Conservation (phyloP, 345 rosid genomes). For the Theobroma cacao region DNA sequence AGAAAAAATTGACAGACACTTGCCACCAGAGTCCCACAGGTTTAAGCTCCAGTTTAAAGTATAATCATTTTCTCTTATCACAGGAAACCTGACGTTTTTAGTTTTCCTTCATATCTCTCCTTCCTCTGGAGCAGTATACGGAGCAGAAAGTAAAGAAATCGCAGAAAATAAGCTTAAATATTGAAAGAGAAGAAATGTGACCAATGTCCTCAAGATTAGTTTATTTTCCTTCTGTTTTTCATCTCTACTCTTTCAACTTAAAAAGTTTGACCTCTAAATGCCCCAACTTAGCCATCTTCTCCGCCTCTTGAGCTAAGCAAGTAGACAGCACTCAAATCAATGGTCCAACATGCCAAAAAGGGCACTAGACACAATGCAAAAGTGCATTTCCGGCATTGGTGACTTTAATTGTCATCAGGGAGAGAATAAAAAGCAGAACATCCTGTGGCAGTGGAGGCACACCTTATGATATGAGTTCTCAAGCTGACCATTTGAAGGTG, state of each 20-base stretch:
- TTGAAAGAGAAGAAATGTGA: not conserved
- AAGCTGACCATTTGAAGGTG: constrained; percentile 59
- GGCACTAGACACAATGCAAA: not conserved
- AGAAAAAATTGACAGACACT: not conserved
- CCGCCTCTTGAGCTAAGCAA: not conserved
- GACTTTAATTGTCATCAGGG: not conserved
- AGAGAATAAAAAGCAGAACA: not conserved
- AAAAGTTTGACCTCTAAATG: not conserved
- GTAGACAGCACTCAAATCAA: not conserved
- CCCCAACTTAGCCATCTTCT: not conserved
- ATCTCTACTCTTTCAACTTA: not conserved
- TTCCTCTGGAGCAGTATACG: not conserved
- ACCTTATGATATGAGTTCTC: constrained; percentile 73
- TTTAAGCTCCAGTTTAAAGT: not conserved
- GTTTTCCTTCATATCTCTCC: not conserved
- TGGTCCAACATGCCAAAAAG: not conserved
- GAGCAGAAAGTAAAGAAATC: not conserved
- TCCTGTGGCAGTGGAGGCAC: constrained; percentile 14
- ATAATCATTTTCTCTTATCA: not conserved
- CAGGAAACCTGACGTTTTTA: not conserved
- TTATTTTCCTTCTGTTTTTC: not conserved
- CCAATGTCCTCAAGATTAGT: not conserved
- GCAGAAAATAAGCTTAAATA: not conserved
- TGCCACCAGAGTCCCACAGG: not conserved
- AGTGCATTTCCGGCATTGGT: not conserved